Evolutionary conservation across 768 basidiomycete species (phyloP).

Genomic region (Kwoniella europaea): DNA sequence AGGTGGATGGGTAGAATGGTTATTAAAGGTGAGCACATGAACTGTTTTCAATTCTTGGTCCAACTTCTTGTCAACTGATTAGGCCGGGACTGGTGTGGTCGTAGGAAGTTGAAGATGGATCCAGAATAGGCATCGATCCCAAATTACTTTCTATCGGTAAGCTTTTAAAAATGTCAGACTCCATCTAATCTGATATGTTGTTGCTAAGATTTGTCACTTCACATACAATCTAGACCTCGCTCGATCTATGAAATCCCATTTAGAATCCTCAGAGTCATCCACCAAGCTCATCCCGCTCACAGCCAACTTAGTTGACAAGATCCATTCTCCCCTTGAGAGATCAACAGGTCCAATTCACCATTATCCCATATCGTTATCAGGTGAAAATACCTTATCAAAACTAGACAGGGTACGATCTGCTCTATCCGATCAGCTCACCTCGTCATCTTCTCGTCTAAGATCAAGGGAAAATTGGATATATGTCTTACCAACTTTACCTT

Average conservation of each 20-base stretch:
- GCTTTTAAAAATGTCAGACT: neutral
- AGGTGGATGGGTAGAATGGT: slow-evolving; percentile 43
- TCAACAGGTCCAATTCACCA: slow-evolving; percentile 64
- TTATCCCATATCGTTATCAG: slow-evolving; percentile 67
- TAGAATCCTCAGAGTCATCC: slow-evolving; percentile 21
- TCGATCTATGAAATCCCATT: slow-evolving; percentile 26
- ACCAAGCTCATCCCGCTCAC: slow-evolving; percentile 39
- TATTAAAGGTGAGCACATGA: slow-evolving; percentile 35
- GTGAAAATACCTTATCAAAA: slow-evolving; percentile 69
- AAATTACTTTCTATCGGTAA: slow-evolving; percentile 44
- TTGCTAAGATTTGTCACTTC: too few species aligned
- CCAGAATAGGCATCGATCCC: slow-evolving; percentile 53
- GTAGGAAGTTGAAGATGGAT: slow-evolving; percentile 41
- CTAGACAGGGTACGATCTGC: slow-evolving; percentile 66
- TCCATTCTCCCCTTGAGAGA: slow-evolving; percentile 63
- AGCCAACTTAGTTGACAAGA: slow-evolving; percentile 48
- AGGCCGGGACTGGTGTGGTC: too few species aligned
- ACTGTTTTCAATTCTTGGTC: neutral
- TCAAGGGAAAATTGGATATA: slow-evolving; percentile 62
- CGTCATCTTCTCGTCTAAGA: slow-evolving; percentile 1
- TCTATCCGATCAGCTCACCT: slow-evolving; percentile 31
- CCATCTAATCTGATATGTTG: neutral
- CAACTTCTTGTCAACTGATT: too few species aligned
- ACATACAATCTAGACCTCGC: slow-evolving; percentile 13
- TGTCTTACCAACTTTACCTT: slow-evolving; percentile 63